These are phyloP conservation scores for Neurospora sp. DNA, from an alignment of 495 filamentous ascomycete species.

Conservation along the genomic window DNA sequence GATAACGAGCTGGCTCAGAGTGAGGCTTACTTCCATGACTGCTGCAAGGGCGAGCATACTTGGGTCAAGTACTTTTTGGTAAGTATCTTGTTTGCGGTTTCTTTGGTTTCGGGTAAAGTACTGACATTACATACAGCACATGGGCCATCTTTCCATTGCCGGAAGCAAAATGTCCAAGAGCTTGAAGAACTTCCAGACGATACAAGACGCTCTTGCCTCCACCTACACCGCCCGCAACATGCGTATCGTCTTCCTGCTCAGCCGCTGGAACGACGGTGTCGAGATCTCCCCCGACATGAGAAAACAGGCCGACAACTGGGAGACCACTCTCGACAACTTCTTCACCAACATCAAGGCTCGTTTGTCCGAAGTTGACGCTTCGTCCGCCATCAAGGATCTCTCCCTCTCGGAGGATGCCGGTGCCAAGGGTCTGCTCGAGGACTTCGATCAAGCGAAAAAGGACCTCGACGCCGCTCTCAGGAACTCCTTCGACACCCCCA, in stretches of 20 bases:
- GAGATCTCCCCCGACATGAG: conserved; percentile 82
- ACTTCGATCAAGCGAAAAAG: conserved; percentile 53
- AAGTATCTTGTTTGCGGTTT: not conserved
- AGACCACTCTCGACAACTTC: conserved; percentile 79
- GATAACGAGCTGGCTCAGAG: conserved; percentile 94
- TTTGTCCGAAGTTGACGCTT: conserved; percentile 30
- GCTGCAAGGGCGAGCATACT: conserved; percentile 46
- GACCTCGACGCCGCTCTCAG: conserved; percentile 57
- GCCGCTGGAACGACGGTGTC: conserved; percentile 81
- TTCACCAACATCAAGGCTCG: conserved; percentile 70
- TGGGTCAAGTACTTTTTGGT: conserved; percentile 91
- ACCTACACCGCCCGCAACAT: conserved; percentile 74
- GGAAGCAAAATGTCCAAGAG: conserved; percentile 94
- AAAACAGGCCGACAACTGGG: conserved; percentile 65
- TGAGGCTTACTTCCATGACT: conserved; percentile 68
- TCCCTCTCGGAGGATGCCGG: conserved; percentile 22
- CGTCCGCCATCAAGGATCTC: conserved; percentile 36
- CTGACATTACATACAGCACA: conserved; percentile 40
- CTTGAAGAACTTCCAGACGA: conserved; percentile 96
- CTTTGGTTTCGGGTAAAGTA: too few species aligned
- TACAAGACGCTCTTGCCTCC: conserved; percentile 64
- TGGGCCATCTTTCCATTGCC: conserved; percentile 84
- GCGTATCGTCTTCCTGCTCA: conserved; percentile 79
- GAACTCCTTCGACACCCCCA: conserved; percentile 84
- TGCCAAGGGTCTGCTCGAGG: conserved; percentile 21